These are phyloP conservation scores for Cylindrotheca fusiformis DNA, from an alignment of 108 stramenopile species.

Conservation along the genomic window DNA sequence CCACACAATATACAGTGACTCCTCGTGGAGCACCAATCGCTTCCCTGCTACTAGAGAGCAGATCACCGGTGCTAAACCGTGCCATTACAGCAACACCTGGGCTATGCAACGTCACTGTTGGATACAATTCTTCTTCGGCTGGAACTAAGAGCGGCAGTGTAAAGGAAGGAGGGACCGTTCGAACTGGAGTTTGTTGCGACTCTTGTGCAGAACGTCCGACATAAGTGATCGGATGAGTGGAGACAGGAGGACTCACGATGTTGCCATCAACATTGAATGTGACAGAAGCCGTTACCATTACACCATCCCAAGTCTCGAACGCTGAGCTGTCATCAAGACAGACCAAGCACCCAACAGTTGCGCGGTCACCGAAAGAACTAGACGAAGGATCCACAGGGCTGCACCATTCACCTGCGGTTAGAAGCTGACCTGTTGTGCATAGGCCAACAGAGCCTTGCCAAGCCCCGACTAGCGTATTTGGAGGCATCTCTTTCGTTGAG, in stretches of 20 bases:
- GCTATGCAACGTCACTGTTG: conserved; percentile 90
- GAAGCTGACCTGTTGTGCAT: conserved; percentile 91
- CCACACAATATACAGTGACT: conserved; percentile 83
- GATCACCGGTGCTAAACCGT: conserved; percentile 77
- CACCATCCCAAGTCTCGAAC: conserved; percentile 89
- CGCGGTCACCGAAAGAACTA: conserved; percentile 64
- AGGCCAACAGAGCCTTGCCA: conserved; percentile 92
- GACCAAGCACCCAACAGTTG: conserved; percentile 92
- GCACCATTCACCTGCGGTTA: conserved; percentile 79
- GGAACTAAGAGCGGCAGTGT: conserved; percentile 76
- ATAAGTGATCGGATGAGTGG: conserved; percentile 10
- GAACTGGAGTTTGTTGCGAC: conserved; percentile 12
- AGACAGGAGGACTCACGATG: conserved; percentile 24
- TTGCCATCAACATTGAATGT: conserved; percentile 84
- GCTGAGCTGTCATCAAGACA: conserved; percentile 86
- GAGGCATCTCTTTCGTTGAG: conserved; percentile 94
- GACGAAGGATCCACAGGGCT: conserved; percentile 53
- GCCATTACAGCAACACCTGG: conserved; percentile 85
- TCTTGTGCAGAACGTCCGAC: background rate
- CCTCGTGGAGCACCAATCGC: conserved; percentile 80
- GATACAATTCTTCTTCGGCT: conserved; percentile 86
- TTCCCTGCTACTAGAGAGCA: conserved; percentile 62
- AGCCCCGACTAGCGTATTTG: conserved; percentile 91
- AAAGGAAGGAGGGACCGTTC: conserved; percentile 9
- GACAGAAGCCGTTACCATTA: conserved; percentile 81